A percentile compares a stretch with the other conserved stretches of the same genome.
Evolutionary conservation across 2,329 filamentous ascomycete genomes (phyloP).

Genomic region (Arachnopeziza araneosa): DNA sequence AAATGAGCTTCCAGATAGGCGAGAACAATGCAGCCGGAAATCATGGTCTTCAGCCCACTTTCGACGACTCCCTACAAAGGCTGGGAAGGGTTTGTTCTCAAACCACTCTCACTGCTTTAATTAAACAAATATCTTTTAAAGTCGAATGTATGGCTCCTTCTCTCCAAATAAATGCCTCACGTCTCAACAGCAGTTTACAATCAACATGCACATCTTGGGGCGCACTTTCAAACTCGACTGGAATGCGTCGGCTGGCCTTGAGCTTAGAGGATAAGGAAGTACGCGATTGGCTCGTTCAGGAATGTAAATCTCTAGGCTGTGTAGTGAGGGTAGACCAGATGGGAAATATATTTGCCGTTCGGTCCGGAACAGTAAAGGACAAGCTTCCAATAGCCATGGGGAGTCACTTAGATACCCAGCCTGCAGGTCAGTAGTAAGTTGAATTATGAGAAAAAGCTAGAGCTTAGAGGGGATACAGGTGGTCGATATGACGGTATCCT

Average conservation of each 20-base stretch:
- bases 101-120: too few species aligned
- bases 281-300: constrained; percentile 68
- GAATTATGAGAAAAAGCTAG: constrained; percentile 31
- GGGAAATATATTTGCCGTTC: constrained; percentile 68
- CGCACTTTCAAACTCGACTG: constrained; percentile 32
- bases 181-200: too few species aligned
- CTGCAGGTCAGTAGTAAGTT: constrained; percentile 32
- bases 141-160: too few species aligned
- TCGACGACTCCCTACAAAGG: too few species aligned
- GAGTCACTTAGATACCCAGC: constrained; percentile 62
- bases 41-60: too few species aligned
- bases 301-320: constrained; percentile 58
- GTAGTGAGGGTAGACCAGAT: constrained; percentile 64
- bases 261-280: constrained; percentile 65
- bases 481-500: constrained; percentile 72
- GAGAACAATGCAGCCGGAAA: too few species aligned
- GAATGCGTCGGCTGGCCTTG: constrained; percentile 49
- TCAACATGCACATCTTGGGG: constrained; percentile 10
- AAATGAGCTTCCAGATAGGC: too few species aligned
- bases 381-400: constrained; percentile 62
- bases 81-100: too few species aligned
- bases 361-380: constrained; percentile 49
- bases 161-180: too few species aligned
- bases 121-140: too few species aligned
- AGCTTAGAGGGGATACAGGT: constrained; percentile 1